Conservation (phyloP, 495 filamentous ascomycete species). For the Xylaria grammica region DNA sequence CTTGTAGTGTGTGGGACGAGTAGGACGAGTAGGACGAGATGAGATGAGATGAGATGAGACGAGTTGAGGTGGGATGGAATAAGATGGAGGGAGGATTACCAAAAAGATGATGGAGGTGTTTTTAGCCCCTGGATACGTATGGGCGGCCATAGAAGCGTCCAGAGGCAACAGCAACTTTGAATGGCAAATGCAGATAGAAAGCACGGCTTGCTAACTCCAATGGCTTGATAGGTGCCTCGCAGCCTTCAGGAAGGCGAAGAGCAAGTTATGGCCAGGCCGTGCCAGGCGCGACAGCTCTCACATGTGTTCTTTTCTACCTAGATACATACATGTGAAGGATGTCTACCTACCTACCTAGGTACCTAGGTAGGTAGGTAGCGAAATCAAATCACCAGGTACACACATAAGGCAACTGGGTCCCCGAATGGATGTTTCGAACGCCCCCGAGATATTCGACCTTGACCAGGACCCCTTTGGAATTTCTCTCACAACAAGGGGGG, state of each 20-base stretch:
- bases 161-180: neutral
- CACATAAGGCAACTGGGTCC: too few relatives aligned
- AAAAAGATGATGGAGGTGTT: neutral
- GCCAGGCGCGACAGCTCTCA: neutral
- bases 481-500: too few relatives aligned
- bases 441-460: neutral
- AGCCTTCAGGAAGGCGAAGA: slow-evolving; percentile 3
- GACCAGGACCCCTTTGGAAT: too few relatives aligned
- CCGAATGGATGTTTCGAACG: neutral
- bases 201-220: neutral
- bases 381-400: too few relatives aligned
- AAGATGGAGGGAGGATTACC: neutral
- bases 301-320: neutral
- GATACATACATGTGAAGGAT: neutral
- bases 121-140: neutral
- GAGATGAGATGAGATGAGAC: neutral
- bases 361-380: neutral
- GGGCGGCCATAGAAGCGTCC: neutral
- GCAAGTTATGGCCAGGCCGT: neutral
- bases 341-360: too few relatives aligned
- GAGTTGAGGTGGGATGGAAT: neutral
- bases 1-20: neutral
- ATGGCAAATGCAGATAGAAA: neutral
- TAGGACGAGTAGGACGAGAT: neutral
- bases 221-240: neutral